Evolutionary conservation across 345 rosid genomes (phyloP).

Genomic region (Citrus inodora): DNA sequence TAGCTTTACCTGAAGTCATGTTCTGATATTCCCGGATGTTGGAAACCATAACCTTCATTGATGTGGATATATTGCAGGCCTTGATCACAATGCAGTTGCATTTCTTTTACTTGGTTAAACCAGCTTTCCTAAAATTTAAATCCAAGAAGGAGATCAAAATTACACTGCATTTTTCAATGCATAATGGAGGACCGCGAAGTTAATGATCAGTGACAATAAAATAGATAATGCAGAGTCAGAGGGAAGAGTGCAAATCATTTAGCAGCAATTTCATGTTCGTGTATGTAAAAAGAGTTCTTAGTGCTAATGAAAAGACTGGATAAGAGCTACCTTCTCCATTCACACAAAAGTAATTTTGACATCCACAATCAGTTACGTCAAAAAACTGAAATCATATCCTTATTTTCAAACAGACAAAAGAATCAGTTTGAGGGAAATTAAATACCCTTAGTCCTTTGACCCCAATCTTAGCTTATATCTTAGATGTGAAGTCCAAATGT

Average conservation of each 20-base stretch:
- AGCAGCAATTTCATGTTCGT: background rate
- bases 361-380: background rate
- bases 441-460: background rate
- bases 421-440: background rate
- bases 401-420: background rate
- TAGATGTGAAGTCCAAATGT: background rate
- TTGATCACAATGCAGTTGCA: slow-evolving; percentile 72
- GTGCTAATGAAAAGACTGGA: background rate
- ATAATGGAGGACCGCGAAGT: background rate
- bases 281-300: background rate
- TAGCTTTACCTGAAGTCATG: slow-evolving; percentile 43
- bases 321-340: background rate
- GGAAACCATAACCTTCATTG: slow-evolving; percentile 35
- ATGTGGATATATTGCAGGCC: slow-evolving; percentile 61
- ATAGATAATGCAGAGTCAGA: background rate
- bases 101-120: slow-evolving; percentile 65
- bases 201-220: background rate
- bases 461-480: background rate
- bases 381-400: background rate
- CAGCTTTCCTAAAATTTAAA: slow-evolving; percentile 64
- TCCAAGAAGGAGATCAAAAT: slow-evolving; percentile 8
- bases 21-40: slow-evolving; percentile 34
- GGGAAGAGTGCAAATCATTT: background rate
- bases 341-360: background rate
- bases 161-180: background rate